phyloP scores from a whole-genome alignment of 345 rosid species.

The Melastoma malabathricum region DNA sequence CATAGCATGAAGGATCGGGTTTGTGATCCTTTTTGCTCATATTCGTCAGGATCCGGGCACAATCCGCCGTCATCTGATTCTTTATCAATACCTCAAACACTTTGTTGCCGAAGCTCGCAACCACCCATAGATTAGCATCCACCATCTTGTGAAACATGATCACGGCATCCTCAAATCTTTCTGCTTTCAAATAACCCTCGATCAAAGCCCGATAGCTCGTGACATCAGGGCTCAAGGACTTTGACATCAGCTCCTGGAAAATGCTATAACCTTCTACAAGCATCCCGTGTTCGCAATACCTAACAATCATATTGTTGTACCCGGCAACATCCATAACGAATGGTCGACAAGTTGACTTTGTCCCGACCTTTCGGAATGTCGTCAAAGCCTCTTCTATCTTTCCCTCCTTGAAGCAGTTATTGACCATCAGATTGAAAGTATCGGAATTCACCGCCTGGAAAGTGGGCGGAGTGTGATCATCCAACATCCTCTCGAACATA shows the following conservation, averaged over 20 bases:
- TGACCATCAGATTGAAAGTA: conserved; percentile 70
- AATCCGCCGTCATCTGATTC: conserved; percentile 59
- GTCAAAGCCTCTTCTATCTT: conserved; percentile 43
- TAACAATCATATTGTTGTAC: conserved; percentile 53
- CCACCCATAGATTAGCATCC: conserved; percentile 66
- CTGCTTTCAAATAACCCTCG: conserved; percentile 60
- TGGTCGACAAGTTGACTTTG: conserved; percentile 51
- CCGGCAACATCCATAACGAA: conserved; percentile 81
- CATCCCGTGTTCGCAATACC: conserved; percentile 73
- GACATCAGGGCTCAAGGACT: conserved; percentile 67
- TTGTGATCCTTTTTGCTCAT: conserved; percentile 93
- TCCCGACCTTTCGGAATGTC: conserved; percentile 65
- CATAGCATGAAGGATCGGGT: conserved; percentile 73
- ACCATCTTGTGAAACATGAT: conserved; percentile 54
- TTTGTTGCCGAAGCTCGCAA: conserved; percentile 64
- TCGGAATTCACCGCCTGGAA: conserved; percentile 77
- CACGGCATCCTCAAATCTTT: conserved; percentile 61
- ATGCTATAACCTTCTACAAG: conserved; percentile 53
- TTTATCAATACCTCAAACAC: conserved; percentile 58
- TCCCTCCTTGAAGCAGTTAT: conserved; percentile 78
- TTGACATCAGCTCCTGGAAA: conserved; percentile 42
- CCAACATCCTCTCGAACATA: conserved; percentile 74
- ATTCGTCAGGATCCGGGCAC: conserved; percentile 50
- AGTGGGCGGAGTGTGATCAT: conserved; percentile 77
- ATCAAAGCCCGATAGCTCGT: conserved; percentile 56